These are phyloP conservation scores for Rhytidiadelphus loreus DNA, from an alignment of 225 moss, liverwort and hornwort genomes.

Conservation along the genomic window DNA sequence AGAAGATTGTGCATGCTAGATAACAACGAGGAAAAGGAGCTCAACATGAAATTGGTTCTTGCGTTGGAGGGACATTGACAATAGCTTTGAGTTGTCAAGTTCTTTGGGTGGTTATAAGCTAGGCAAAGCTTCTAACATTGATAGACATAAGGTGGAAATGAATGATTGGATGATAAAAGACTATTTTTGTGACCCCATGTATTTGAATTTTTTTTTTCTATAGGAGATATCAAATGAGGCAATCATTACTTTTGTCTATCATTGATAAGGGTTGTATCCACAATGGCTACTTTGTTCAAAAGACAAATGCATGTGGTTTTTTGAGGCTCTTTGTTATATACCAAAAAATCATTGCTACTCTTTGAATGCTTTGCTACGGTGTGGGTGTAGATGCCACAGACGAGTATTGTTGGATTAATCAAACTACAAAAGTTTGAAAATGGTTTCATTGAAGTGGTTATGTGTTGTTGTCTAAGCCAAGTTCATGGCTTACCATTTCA, in stretches of 20 bases:
- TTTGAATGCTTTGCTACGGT: not conserved
- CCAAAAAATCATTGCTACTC: not conserved
- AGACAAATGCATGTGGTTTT: not conserved
- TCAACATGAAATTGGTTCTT: not conserved
- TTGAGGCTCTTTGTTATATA: not conserved
- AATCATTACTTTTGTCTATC: too few species aligned
- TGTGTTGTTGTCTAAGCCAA: not conserved
- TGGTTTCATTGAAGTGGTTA: too few species aligned
- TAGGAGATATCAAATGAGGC: too few species aligned
- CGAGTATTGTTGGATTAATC: not conserved
- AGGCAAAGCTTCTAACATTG: too few species aligned
- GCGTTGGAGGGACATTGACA: accelerated
- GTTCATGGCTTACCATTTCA: not conserved
- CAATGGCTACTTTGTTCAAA: too few species aligned
- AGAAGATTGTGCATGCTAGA: not conserved
- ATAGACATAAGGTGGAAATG: too few species aligned
- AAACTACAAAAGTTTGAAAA: accelerated
- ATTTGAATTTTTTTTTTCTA: too few species aligned
- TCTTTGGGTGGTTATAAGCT: too few species aligned
- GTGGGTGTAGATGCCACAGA: not conserved
- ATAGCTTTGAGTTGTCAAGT: not conserved
- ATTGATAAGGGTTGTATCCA: too few species aligned
- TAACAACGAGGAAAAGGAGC: not conserved
- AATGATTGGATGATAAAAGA: too few species aligned
- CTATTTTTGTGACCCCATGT: too few species aligned